These are phyloP conservation scores for Pseudocercospora eumusae DNA, from an alignment of 2,329 filamentous ascomycete genomes.

Conservation along the genomic window DNA sequence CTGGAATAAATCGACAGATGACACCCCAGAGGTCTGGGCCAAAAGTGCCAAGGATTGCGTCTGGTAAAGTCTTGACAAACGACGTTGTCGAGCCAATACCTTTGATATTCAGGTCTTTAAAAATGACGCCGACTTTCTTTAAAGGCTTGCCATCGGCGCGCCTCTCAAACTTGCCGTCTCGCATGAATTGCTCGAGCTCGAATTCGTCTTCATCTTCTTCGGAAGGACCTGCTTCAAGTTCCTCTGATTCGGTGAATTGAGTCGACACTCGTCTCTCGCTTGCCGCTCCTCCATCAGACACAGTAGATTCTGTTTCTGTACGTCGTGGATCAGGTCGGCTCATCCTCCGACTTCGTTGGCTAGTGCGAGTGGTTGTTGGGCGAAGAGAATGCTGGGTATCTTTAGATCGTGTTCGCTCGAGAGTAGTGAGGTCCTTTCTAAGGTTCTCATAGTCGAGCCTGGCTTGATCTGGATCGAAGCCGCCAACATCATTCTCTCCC, in stretches of 20 bases:
- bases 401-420: constrained; percentile 51
- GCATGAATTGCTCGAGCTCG: constrained; percentile 68
- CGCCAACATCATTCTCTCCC: constrained; percentile 63
- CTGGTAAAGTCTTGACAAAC: constrained; percentile 71
- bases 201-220: constrained; percentile 59
- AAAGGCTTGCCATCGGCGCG: constrained; percentile 65
- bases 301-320: constrained; percentile 13
- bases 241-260: constrained; percentile 13
- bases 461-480: constrained; percentile 54
- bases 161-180: constrained; percentile 74
- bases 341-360: constrained; percentile 33
- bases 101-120: constrained; percentile 73
- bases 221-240: constrained; percentile 49
- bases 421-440: constrained; percentile 55
- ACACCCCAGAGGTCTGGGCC: constrained; percentile 75
- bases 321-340: background rate
- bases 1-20: constrained; percentile 57
- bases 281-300: constrained; percentile 49
- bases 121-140: constrained; percentile 77
- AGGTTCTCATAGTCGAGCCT: constrained; percentile 63
- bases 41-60: constrained; percentile 75
- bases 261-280: constrained; percentile 42
- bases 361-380: constrained; percentile 24
- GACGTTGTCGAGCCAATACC: constrained; percentile 66
- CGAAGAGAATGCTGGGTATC: constrained; percentile 31